phyloP scores from a whole-genome alignment of 1,284 basidiomycete species.

The Irpex sp. region DNA sequence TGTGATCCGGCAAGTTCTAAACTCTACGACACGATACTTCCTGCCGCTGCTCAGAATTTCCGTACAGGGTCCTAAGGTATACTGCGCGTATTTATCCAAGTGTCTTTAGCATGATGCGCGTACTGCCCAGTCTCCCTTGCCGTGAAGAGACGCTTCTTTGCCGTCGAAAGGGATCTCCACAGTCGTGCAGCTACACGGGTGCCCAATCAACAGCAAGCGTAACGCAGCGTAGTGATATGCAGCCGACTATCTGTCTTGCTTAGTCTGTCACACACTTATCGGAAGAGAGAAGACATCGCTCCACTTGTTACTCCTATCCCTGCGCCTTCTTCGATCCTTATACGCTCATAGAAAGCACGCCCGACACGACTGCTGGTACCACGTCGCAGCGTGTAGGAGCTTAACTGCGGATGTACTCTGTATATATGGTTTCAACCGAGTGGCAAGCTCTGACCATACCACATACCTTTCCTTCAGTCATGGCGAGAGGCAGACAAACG shows the following conservation, averaged over 20 bases:
- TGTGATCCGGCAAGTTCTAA: neutral
- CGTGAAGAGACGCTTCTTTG: neutral
- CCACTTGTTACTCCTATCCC: no score
- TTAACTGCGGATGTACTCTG: neutral
- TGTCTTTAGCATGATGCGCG: neutral
- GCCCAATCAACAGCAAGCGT: no score
- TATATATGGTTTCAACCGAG: neutral
- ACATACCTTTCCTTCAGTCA: no score
- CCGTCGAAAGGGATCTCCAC: neutral
- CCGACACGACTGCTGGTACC: neutral
- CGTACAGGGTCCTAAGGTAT: neutral
- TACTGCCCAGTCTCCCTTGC: no score
- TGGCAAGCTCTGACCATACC: no score
- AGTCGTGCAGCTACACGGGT: no score
- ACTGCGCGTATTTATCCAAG: neutral
- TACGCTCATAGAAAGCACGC: neutral
- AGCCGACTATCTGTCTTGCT: neutral
- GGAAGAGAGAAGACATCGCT: neutral
- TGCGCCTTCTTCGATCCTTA: neutral
- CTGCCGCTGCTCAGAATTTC: neutral
- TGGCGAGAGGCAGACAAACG: no score
- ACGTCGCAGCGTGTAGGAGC: neutral
- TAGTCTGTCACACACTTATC: neutral
- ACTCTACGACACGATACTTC: neutral
- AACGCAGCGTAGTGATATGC: no score